Evolutionary conservation across 306 rosid species (phyloP), one percentile per base, ranked within the genome.

Genomic region (Adenanthera pavonina): DNA sequence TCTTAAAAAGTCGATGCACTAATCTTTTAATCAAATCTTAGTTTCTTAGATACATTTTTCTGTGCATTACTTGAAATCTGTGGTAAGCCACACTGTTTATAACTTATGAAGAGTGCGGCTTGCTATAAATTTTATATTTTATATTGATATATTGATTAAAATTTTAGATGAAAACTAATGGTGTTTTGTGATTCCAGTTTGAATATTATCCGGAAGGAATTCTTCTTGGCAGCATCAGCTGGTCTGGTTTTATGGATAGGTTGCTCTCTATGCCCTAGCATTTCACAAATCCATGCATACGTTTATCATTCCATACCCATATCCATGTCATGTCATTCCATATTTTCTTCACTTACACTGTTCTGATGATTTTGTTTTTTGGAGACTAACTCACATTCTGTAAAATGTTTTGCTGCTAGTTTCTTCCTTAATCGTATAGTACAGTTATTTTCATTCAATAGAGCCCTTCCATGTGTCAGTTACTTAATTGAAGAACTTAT

Each of bases 171-270:
- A 73, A 69, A 79, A 78, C 78, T 72, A 57, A 73, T 78, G 13
- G 43, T 38, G 51, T 36, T 2, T 78, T 82, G 75, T 77, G 48
- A 6, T 80, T 88, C 54, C 91, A 91, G 94, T 77, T 89, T 88
- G 48, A 94, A 88, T 69, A 82, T 85, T 78, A 89, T 90, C 85
- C 85, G 90, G 88, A 89, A 80, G 77, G 92, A 90, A 64, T 94
- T 90, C 90, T 94, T 92, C 87, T 73, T 92, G 78, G 95, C 93
- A 74, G 91, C 98, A 43, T 89, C 97, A 8, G 71, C 76, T 11
- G 92, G 92, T 60, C 78, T 94, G 81, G 69, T 88, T 83, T 84
- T 73, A 74, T 94, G 97, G 95, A 87, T 90, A 88, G 97, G 97
- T 92, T 73, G 15, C 66, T 52, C 80, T 84, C 74, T 67, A 43